These are phyloP conservation scores for Dendrobium nobile DNA, from an alignment of 106 monocot genomes.

Conservation along the genomic window DNA sequence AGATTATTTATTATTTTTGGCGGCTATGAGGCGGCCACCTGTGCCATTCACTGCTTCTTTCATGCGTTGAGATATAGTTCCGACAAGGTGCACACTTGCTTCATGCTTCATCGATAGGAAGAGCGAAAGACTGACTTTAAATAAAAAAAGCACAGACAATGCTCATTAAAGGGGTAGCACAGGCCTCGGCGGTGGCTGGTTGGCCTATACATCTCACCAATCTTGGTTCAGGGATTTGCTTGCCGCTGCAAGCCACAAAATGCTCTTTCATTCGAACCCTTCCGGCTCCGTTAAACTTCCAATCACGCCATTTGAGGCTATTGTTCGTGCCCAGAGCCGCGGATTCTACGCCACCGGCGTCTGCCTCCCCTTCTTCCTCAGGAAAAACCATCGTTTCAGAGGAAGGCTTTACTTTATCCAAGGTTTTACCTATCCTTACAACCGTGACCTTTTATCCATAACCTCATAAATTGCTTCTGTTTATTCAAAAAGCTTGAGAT, in stretches of 20 bases:
- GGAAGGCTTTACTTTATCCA: conserved; percentile 58
- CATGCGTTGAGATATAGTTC: too few relatives aligned
- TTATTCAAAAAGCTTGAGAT: background rate
- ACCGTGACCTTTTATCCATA: background rate
- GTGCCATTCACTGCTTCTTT: too few relatives aligned
- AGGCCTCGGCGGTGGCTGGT: background rate
- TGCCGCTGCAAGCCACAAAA: background rate
- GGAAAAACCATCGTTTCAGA: conserved; percentile 41
- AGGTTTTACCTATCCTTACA: conserved; percentile 22
- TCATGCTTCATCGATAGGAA: too few relatives aligned
- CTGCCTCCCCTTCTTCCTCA: conserved; percentile 16
- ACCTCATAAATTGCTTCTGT: background rate
- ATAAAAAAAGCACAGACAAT: background rate
- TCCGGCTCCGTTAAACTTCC: background rate
- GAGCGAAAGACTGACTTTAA: background rate
- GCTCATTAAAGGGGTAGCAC: background rate
- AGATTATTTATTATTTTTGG: too few relatives aligned
- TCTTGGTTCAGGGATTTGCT: background rate
- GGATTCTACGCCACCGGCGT: conserved; percentile 29
- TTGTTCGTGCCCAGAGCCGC: conserved; percentile 29
- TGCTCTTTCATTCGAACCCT: background rate
- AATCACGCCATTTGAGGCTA: conserved; percentile 2
- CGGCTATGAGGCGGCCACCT: too few relatives aligned
- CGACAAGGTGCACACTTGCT: too few relatives aligned
- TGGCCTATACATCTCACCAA: background rate